These are phyloP conservation scores for Blumeria hordei DNA, from an alignment of 2,329 filamentous ascomycete genomes.

Conservation along the genomic window DNA sequence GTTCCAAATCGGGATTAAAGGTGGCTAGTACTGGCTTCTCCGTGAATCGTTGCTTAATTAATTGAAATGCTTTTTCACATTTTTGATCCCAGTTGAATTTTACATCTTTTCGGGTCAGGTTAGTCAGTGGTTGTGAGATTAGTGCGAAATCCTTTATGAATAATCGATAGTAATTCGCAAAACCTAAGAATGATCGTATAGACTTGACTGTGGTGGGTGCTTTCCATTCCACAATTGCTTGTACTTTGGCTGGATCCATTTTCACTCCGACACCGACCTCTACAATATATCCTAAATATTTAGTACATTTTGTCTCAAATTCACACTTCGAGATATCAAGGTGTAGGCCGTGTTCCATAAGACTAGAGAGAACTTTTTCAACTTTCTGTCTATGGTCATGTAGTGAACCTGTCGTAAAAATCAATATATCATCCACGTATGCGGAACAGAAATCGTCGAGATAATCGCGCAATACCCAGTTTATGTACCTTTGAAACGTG, in stretches of 20 bases:
- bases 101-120: background rate
- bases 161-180: conserved; percentile 4
- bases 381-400: conserved; percentile 1
- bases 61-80: background rate
- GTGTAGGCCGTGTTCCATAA: background rate
- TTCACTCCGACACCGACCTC: background rate
- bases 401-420: conserved; percentile 1
- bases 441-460: conserved; percentile 1
- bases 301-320: conserved; percentile 1
- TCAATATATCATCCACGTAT: conserved; percentile 4
- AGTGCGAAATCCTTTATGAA: conserved; percentile 2
- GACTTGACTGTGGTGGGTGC: conserved; percentile 1
- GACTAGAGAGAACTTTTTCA: background rate
- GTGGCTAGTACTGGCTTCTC: background rate
- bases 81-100: background rate
- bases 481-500: conserved; percentile 2
- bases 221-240: conserved; percentile 2
- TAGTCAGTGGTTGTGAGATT: background rate
- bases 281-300: conserved; percentile 3
- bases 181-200: conserved; percentile 2
- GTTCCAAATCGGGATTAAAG: background rate
- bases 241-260: conserved; percentile 2
- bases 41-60: background rate
- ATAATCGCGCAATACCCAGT: conserved; percentile 1
- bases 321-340: conserved; percentile 2